These are phyloP conservation scores for Russula earlei DNA, from an alignment of 768 basidiomycete genomes.

Conservation along the genomic window DNA sequence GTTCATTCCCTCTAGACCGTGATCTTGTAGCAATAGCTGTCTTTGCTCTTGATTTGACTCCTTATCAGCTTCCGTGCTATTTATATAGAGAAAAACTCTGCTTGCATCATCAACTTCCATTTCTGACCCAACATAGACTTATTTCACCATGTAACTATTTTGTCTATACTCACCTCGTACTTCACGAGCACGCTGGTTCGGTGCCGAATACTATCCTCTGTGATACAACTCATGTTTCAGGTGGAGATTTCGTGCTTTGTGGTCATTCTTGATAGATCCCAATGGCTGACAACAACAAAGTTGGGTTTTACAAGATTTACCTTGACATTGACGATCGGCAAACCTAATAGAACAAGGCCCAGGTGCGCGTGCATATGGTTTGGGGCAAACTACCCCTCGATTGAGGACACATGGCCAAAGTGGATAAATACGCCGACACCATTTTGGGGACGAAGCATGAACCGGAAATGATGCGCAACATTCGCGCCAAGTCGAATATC, in stretches of 20 bases:
- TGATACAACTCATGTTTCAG: background rate
- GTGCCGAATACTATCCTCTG: background rate
- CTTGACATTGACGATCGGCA: background rate
- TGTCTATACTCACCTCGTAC: background rate
- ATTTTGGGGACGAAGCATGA: slow-evolving; percentile 20
- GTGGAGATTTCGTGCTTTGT: background rate
- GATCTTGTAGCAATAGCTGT: slow-evolving; percentile 11
- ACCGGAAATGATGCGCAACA: slow-evolving; percentile 21
- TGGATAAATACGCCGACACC: slow-evolving; percentile 22
- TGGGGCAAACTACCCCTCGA: slow-evolving; percentile 11
- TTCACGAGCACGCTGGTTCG: background rate
- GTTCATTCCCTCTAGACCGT: background rate
- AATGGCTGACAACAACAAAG: background rate
- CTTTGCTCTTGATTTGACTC: background rate
- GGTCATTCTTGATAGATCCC: slow-evolving; percentile 1
- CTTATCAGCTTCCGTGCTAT: background rate
- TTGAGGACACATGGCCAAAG: slow-evolving; percentile 16
- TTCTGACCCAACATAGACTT: slow-evolving; percentile 4
- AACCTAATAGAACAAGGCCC: slow-evolving; percentile 21
- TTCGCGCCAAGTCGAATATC: background rate
- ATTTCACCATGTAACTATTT: slow-evolving; percentile 4
- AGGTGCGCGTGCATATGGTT: slow-evolving; percentile 24
- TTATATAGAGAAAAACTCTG: background rate
- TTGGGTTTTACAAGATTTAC: background rate
- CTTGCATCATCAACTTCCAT: background rate